Evolutionary conservation across 768 basidiomycete species (phyloP).

Genomic region (Suillus alpinus): DNA sequence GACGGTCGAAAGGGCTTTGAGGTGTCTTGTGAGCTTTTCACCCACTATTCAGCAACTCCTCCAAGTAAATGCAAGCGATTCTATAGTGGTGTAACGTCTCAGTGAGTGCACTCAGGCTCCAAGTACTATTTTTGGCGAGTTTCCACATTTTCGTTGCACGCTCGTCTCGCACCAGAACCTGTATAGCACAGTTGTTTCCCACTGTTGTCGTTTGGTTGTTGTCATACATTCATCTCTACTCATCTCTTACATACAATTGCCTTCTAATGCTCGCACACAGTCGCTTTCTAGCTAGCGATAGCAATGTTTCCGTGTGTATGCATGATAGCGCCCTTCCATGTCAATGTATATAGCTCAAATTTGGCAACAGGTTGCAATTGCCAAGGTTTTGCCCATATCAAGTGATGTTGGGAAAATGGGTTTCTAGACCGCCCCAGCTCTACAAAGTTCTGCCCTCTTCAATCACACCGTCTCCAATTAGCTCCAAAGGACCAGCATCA

Average conservation of each 20-base stretch:
- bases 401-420: neutral
- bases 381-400: neutral
- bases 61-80: neutral
- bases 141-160: neutral
- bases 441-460: too few species aligned
- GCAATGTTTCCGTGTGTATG: neutral
- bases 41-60: neutral
- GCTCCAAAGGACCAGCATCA: neutral
- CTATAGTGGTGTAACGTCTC: neutral
- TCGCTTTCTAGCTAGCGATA: neutral
- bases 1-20: neutral
- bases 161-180: neutral
- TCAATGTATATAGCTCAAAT: neutral
- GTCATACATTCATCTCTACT: neutral
- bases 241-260: too few species aligned
- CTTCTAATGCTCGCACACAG: neutral
- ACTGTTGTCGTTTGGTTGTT: too few species aligned
- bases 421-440: neutral
- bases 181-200: neutral
- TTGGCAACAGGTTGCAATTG: neutral
- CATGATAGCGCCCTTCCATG: neutral
- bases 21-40: neutral
- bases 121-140: neutral
- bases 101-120: neutral
- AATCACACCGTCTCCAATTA: too few species aligned